These are phyloP conservation scores for Cladorrhinum sp. DNA, from an alignment of 2,329 filamentous ascomycete species.

Conservation along the genomic window DNA sequence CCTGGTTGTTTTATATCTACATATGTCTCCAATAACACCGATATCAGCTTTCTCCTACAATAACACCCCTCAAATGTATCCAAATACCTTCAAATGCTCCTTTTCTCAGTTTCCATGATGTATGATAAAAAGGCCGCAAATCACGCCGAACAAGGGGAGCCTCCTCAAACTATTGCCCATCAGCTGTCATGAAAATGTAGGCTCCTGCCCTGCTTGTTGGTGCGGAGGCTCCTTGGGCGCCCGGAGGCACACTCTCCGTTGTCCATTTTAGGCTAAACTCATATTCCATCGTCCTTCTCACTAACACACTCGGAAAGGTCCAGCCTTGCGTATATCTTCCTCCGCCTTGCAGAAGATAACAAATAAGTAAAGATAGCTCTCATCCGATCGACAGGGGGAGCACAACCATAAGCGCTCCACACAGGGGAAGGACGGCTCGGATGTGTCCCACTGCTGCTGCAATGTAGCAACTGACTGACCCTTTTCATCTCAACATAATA, in stretches of 20 bases:
- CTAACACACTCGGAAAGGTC: background rate
- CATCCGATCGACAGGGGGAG: too few relatives aligned
- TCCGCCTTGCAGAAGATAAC: background rate
- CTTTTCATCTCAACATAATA: background rate
- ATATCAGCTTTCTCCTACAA: background rate
- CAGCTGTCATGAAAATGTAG: background rate
- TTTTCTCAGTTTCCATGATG: background rate
- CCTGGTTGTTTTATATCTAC: background rate
- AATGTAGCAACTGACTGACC: background rate
- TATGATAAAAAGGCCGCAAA: background rate
- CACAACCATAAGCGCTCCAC: background rate
- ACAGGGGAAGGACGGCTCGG: background rate
- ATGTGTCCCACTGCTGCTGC: background rate
- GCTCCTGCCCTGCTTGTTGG: conserved; percentile 2
- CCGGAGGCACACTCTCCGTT: conserved; percentile 22
- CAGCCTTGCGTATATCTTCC: conserved; percentile 6
- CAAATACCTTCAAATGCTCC: background rate
- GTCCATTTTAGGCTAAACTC: conserved; percentile 23
- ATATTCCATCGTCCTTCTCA: background rate
- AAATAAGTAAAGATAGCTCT: too few relatives aligned
- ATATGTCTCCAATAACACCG: background rate
- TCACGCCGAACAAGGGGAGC: background rate
- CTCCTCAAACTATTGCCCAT: background rate
- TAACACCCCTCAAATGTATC: background rate
- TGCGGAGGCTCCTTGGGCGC: conserved; percentile 12